Evolutionary conservation across 1,139 yeast species (phyloP), one percentile per base, ranked within the genome.

Genomic region (Pichia sp.): DNA sequence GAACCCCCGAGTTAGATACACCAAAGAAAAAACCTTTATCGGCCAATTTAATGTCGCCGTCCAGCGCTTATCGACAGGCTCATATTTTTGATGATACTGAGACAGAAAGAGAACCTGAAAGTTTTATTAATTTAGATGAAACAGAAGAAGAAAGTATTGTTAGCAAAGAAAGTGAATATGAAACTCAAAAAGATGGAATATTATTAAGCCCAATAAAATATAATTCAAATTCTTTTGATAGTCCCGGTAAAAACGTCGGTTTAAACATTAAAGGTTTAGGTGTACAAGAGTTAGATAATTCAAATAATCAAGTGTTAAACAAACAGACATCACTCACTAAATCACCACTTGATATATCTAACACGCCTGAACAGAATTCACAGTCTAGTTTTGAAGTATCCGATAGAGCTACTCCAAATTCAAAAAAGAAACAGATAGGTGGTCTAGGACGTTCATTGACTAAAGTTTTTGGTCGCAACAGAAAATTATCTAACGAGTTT

Each of bases 401-500:
- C 36, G 44, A 46, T 29, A 44, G 27, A 34, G n/a, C 31, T 3
- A 56, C 55, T 12, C 47, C 57, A 6, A 42, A 51, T n/a, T 36
- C 45, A 2, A 41, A 35, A 27, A 48, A 29, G 26, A 48, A 56
- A 42, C 45, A 51, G 27, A 49, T 54, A 2, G 57, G 55, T 9
- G 58, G 56, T 8, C 39, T 58, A 11, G 56, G 58, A 9, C 52
- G 64, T 37, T 58, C 64, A 9, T 35, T 60, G 4, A 57, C 63
- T 0, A 58, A 57, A 30, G 66, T 67, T 38, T 60, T 68, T 41
- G 56, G 55, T 22, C 56, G 64, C 39, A 58, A 57, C 41, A 59
- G 54, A 39, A 64, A 59, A 38, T 50, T 35, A n/a, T 28, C 34
- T 7, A 34, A 39, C 48, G 43, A 45, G 26, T 48, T 47, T 2